phyloP scores from a whole-genome alignment of 352 stramenopile species.

The Phytophthora rubi region DNA sequence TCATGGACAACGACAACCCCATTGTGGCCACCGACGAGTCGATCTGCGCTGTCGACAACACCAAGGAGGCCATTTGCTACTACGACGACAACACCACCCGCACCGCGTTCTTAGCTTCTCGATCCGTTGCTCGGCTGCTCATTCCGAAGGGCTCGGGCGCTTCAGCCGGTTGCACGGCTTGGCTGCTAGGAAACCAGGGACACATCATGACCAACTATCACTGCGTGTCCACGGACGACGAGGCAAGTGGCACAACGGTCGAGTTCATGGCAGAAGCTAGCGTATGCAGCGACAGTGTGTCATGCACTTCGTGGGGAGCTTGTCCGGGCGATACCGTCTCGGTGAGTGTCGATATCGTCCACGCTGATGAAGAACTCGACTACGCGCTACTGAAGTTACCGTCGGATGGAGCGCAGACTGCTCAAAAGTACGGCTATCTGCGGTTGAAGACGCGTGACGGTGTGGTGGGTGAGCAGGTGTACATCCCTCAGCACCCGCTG shows the following conservation, averaged over 20 bases:
- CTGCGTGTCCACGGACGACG: constrained; percentile 52
- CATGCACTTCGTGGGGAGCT: constrained; percentile 44
- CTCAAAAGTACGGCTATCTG: constrained; percentile 66
- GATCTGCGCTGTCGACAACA: constrained; percentile 68
- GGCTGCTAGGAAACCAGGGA: constrained; percentile 61
- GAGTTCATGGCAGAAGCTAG: constrained; percentile 69
- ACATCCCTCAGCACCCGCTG: constrained; percentile 62
- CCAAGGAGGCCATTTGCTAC: constrained; percentile 65
- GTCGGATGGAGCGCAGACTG: constrained; percentile 36
- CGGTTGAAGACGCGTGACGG: constrained; percentile 45
- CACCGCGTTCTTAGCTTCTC: constrained; percentile 45
- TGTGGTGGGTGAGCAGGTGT: constrained; percentile 48
- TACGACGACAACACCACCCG: constrained; percentile 38
- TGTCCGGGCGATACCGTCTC: constrained; percentile 55
- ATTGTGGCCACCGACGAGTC: constrained; percentile 52
- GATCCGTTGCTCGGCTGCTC: constrained; percentile 56
- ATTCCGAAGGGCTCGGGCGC: constrained; percentile 49
- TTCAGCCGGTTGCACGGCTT: constrained; percentile 58
- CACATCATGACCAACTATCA: constrained; percentile 82
- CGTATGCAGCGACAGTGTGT: constrained; percentile 39
- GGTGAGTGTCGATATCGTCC: constrained; percentile 52
- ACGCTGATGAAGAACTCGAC: constrained; percentile 56
- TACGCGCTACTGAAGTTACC: constrained; percentile 66
- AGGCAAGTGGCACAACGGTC: constrained; percentile 50
- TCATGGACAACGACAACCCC: constrained; percentile 45